Conservation (phyloP, 768 basidiomycete species). For the Amanita rimosa region DNA sequence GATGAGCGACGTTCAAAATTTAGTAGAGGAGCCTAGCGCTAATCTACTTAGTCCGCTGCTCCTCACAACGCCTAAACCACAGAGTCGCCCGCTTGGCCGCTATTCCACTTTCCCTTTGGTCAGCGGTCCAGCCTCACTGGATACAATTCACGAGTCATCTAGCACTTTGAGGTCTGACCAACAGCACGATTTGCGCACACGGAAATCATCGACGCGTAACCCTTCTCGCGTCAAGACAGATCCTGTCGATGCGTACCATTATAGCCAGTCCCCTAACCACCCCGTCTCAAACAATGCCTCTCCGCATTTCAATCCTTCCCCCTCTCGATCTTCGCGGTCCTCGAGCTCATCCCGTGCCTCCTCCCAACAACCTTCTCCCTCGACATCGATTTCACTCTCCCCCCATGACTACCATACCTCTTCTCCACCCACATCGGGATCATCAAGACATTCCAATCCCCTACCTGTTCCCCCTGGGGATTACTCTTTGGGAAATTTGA, state of each 20-base stretch:
- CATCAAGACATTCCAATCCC: conserved; percentile 13
- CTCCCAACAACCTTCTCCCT: conserved; percentile 9
- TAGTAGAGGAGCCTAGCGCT: conserved; percentile 34
- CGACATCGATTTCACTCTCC: conserved; percentile 9
- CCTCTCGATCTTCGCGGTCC: conserved; percentile 10
- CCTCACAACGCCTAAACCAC: conserved; percentile 8
- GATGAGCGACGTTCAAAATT: conserved; percentile 13
- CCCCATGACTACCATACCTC: conserved; percentile 10
- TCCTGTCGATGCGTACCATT: conserved; percentile 1
- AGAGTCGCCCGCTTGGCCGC: conserved; percentile 12
- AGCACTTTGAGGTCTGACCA: not conserved
- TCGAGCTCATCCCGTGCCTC: conserved; percentile 8
- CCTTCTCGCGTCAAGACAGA: conserved; percentile 5
- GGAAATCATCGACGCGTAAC: conserved; percentile 4
- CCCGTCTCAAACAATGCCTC: not conserved
- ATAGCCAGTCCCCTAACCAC: conserved; percentile 4
- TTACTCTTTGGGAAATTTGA: conserved; percentile 13
- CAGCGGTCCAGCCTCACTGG: conserved; percentile 18
- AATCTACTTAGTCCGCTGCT: conserved; percentile 17
- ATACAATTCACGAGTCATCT: conserved; percentile 26
- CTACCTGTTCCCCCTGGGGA: conserved; percentile 8
- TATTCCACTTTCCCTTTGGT: conserved; percentile 23
- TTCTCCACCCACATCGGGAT: conserved; percentile 9
- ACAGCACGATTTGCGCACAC: not conserved
- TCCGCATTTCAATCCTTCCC: conserved; percentile 8